phyloP scores from a whole-genome alignment of 805 yeast species.

The Tetrapisispora fleetii region DNA sequence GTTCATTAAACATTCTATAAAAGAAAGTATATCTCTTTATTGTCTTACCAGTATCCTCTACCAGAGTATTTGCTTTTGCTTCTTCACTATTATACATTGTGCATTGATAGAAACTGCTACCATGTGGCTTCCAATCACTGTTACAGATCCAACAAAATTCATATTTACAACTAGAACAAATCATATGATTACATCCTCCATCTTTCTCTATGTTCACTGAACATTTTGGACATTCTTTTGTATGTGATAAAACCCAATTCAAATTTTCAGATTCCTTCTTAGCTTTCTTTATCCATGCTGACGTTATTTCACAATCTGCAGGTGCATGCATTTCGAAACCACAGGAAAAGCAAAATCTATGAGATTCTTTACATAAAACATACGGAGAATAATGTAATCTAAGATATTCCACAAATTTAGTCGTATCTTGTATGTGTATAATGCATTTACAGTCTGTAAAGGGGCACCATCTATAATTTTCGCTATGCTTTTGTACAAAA shows the following conservation, averaged over 20 bases:
- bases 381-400: conserved; percentile 40
- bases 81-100: conserved; percentile 43
- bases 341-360: conserved; percentile 74
- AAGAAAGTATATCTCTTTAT: conserved; percentile 61
- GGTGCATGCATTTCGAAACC: conserved; percentile 72
- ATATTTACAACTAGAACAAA: conserved; percentile 62
- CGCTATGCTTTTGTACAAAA: conserved; percentile 42
- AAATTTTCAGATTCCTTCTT: conserved; percentile 81
- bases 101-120: conserved; percentile 56
- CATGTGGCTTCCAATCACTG: conserved; percentile 66
- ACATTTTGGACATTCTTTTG: conserved; percentile 83
- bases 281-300: conserved; percentile 68
- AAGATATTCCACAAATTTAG: conserved; percentile 20
- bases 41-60: conserved; percentile 31
- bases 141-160: conserved; percentile 94
- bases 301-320: conserved; percentile 62
- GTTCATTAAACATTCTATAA: conserved; percentile 63
- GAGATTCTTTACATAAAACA: conserved; percentile 56
- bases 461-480: conserved; percentile 68
- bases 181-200: conserved; percentile 97
- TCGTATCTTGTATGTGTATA: conserved; percentile 34
- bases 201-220: conserved; percentile 72
- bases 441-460: conserved; percentile 66
- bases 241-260: conserved; percentile 77
- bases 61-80: conserved; percentile 11